Evolutionary conservation across 2,329 filamentous ascomycete species (phyloP).

Genomic region (Claviceps sp.): DNA sequence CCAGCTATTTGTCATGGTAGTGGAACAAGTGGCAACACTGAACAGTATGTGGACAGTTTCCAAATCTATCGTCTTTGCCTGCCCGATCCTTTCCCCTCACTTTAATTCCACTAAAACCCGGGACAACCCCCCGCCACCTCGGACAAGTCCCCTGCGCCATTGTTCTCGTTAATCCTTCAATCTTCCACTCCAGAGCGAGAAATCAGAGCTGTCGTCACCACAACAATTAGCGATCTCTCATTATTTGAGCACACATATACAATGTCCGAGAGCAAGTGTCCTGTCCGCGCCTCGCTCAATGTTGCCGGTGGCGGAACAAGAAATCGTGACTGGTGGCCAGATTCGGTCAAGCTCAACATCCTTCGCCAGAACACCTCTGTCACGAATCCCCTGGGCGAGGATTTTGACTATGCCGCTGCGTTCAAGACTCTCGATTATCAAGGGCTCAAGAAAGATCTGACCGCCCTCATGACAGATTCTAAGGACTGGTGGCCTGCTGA

Average conservation of each 20-base stretch:
- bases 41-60: not conserved
- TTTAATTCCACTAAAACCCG: too few species aligned
- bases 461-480: constrained; percentile 61
- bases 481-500: constrained; percentile 76
- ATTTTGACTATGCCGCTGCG: constrained; percentile 59
- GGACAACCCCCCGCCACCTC: too few species aligned
- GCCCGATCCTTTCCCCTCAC: too few species aligned
- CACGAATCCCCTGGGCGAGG: constrained; percentile 49
- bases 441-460: constrained; percentile 64
- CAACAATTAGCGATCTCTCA: too few species aligned
- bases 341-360: constrained; percentile 53
- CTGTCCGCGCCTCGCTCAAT: constrained; percentile 20
- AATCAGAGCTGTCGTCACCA: too few species aligned
- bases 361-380: constrained; percentile 55
- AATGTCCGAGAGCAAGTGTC: constrained; percentile 21
- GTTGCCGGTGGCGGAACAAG: constrained; percentile 50
- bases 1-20: not conserved
- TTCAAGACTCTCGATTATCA: constrained; percentile 48
- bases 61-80: too few species aligned
- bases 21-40: not conserved
- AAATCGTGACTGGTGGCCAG: constrained; percentile 65
- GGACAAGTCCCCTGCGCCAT: too few species aligned
- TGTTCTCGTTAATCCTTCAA: not conserved
- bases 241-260: not conserved
- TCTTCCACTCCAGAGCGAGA: not conserved